These are phyloP conservation scores for Herpetospermum pedunculosum DNA, from an alignment of 306 rosid genomes.

Conservation along the genomic window DNA sequence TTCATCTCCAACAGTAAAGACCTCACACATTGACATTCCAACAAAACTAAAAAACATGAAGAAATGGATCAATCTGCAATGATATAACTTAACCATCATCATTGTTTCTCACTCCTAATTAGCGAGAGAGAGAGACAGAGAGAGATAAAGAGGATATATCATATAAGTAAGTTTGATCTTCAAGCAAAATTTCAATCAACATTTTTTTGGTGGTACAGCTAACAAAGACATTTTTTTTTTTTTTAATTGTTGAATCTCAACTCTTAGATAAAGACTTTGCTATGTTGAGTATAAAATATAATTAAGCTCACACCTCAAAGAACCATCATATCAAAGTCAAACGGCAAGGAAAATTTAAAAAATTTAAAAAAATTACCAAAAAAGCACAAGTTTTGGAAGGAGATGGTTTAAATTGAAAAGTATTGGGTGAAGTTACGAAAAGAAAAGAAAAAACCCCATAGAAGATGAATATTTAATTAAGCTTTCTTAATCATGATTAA, in stretches of 20 bases:
- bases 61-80: neutral
- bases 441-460: too few species aligned
- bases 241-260: neutral
- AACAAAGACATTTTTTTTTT: too few species aligned
- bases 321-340: neutral
- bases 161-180: neutral
- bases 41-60: slow-evolving; percentile 5
- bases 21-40: slow-evolving; percentile 5
- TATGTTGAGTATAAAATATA: neutral
- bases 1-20: slow-evolving; percentile 23
- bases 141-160: neutral
- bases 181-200: neutral
- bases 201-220: slow-evolving; percentile 8
- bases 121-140: neutral
- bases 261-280: neutral
- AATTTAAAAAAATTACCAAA: too few species aligned
- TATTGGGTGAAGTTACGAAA: too few species aligned
- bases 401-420: neutral
- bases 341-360: too few species aligned
- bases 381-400: neutral
- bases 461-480: neutral
- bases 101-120: neutral
- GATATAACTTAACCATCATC: neutral
- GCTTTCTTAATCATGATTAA: neutral
- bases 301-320: neutral